Conservation (phyloP, 352 stramenopile genomes). For the Stramenopiles sp. region DNA sequence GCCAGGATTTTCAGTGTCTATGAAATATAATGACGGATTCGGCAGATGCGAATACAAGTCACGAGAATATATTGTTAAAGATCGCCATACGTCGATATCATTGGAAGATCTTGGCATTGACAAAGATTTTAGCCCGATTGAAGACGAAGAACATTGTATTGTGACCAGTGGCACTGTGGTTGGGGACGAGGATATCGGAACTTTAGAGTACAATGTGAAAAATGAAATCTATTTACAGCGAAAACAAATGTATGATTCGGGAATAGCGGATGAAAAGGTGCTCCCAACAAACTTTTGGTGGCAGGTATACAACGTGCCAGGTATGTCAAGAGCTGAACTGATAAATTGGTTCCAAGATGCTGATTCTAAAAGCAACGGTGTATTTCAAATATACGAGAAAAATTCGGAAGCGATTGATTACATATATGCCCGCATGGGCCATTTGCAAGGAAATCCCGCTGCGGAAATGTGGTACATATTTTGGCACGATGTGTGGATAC, state of each 20-base stretch:
- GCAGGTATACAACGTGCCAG: neutral
- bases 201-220: neutral
- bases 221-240: neutral
- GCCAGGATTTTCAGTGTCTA: neutral
- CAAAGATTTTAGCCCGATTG: neutral
- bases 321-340: neutral
- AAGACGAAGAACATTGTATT: slow-evolving; percentile 10
- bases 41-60: neutral
- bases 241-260: neutral
- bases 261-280: neutral
- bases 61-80: neutral
- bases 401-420: neutral
- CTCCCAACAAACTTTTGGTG: slow-evolving; percentile 1
- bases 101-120: neutral
- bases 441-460: neutral
- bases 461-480: slow-evolving; percentile 12
- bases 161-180: neutral
- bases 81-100: neutral
- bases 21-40: neutral
- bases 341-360: neutral
- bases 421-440: neutral
- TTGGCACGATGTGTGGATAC: slow-evolving; percentile 8
- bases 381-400: neutral
- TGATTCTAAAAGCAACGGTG: neutral
- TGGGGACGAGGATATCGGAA: neutral